Percentiles rank a stretch among this genome's conserved stretches.
Evolutionary conservation across 208 protist species (phyloP).

Genomic region (Lotmaria passim): DNA sequence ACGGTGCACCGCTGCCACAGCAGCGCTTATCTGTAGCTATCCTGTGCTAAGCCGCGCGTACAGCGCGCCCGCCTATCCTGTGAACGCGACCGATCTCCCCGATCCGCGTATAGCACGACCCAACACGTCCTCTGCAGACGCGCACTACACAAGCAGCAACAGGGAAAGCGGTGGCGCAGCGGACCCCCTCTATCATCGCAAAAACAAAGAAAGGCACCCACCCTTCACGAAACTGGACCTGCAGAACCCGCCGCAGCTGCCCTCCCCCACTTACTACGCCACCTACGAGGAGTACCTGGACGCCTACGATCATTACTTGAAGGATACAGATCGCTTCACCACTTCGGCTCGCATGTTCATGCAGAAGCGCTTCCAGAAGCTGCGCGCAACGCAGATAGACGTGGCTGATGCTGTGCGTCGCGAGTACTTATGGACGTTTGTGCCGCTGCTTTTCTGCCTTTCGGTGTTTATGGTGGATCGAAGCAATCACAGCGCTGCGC

Average conservation of each 20-base stretch:
- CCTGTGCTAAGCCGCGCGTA: not conserved
- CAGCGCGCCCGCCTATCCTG: slow-evolving; percentile 8
- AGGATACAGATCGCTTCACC: slow-evolving; percentile 14
- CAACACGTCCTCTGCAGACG: not conserved
- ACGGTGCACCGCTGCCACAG: not conserved
- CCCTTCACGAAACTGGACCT: slow-evolving; percentile 16
- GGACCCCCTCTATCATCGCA: no score
- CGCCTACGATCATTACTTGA: slow-evolving; percentile 49
- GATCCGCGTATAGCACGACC: not conserved
- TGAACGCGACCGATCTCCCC: slow-evolving; percentile 8
- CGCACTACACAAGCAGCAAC: not conserved
- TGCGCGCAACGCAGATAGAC: slow-evolving; percentile 23
- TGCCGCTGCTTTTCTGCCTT: slow-evolving; percentile 46
- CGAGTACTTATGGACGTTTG: slow-evolving; percentile 60
- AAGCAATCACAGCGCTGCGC: slow-evolving; percentile 48
- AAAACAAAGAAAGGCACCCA: not conserved
- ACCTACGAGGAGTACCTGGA: slow-evolving; percentile 56
- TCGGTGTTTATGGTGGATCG: slow-evolving; percentile 56
- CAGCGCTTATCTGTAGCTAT: not conserved
- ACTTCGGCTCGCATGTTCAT: slow-evolving; percentile 17
- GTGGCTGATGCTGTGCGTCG: slow-evolving; percentile 28
- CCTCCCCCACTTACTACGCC: slow-evolving; percentile 25
- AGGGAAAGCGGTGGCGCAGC: not conserved
- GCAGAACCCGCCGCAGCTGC: slow-evolving; percentile 29
- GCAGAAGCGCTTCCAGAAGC: slow-evolving; percentile 14